Base-by-base conservation (phyloP, 805 yeast species). In the Candida sonorensis region DNA sequence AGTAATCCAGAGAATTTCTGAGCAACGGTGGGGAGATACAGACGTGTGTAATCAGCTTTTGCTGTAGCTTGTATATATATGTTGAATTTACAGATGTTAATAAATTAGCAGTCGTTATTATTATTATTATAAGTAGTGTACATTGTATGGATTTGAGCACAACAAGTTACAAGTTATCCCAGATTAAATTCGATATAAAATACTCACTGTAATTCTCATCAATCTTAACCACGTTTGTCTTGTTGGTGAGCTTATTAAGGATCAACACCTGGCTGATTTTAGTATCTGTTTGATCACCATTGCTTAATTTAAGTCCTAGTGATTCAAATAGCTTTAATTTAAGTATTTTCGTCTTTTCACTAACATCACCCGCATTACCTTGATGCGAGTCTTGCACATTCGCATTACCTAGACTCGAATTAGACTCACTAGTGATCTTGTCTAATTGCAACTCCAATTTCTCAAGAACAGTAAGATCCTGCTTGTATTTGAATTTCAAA, bases 1-100 rank as follows among this genome's bases (percentile, higher is more conserved):
- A 76, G 72, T 37, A 81, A 83, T 51, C 96, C 96, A 27, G 69
- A 69, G 38, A 69, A 78, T 52, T 80, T 72, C 55, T 83, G 63
- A 53, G 8, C n/a, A 8, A 7, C n/a, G 20, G n/a, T 26, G 7
- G 14, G 27, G n/a, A 3, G 6, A 5, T 8, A 29, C 5, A 21
- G 15, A 6, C 8, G 27, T 14, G 27, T n/a, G n/a, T n/a, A n/a
- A n/a, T n/a, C n/a, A n/a, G n/a, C 12, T n/a, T 22, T 12, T 22
- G 7, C 12, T 7, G 5, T 23, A 15, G 14, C 13, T 15, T 23
- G 13, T 23, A 23, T 23, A 23, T 23, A 22, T 22, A 22, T 22
- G 11, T 22, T 19, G 10, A n/a, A n/a, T n/a, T n/a, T n/a, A n/a
- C n/a, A 23, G 25, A 23, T 7, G 11, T 6, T 23, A 18, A 18